Evolutionary conservation across 2,329 filamentous ascomycete genomes (phyloP).

Genomic region (Aspergillus eucalypticola): DNA sequence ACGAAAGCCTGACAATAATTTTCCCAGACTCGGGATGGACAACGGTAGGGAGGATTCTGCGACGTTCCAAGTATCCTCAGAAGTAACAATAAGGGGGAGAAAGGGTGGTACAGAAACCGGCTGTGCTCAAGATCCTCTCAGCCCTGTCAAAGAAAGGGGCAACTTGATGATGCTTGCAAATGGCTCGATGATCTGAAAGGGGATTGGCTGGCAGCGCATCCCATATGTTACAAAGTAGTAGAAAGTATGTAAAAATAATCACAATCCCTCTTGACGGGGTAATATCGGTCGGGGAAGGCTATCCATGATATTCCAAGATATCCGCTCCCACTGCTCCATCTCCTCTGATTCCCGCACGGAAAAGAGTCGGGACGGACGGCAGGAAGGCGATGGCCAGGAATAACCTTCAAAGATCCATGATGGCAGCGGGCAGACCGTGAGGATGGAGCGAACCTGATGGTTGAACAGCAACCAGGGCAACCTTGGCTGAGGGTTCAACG

Average conservation of each 20-base stretch:
- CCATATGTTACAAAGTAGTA: neutral
- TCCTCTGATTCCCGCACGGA: neutral
- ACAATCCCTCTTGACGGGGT: neutral
- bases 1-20: neutral
- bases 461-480: neutral
- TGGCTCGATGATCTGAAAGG: neutral
- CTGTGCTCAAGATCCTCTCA: neutral
- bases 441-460: neutral
- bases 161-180: neutral
- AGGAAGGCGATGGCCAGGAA: neutral
- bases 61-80: neutral
- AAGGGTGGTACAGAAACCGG: neutral
- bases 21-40: neutral
- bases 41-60: neutral
- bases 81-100: neutral
- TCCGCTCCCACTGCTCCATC: neutral
- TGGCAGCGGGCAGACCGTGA: neutral
- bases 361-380: neutral
- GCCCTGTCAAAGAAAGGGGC: slow-evolving; percentile 2
- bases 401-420: neutral
- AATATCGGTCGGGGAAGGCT: neutral
- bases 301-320: too few species aligned
- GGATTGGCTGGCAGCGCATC: slow-evolving; percentile 6
- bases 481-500: neutral
- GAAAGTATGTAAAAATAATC: too few species aligned